Evolutionary conservation across 495 filamentous ascomycete species (phyloP), one percentile per base, ranked within the genome.

Genomic region (Talaromyces thailandensis): DNA sequence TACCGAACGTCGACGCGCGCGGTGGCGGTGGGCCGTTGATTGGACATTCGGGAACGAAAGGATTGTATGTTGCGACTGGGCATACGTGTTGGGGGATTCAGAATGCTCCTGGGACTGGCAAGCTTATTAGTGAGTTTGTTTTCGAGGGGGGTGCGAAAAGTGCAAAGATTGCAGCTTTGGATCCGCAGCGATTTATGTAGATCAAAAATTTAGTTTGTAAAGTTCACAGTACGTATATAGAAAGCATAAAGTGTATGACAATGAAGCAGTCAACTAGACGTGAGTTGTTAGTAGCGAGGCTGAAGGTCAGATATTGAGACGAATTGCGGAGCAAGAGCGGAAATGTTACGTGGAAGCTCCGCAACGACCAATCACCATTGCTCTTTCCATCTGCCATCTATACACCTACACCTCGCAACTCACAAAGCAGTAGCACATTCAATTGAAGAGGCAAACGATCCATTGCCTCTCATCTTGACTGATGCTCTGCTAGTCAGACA

Each of bases 11-110:
- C 26, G 79, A 79, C 63, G 81, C 80, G 53, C 79, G 83, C 1
- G 82, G 84, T 35, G 82, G 83, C 29, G 73, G 78, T 35, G 88
- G 87, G 2, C 94, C 94, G 31, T 72, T 97, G 29, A 82, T 98
- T 32, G 94, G 91, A 1, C 75, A 83, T 64, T 91, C 92, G 24
- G 81, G 84, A 4, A 83, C 87, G 1, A 84, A 86, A 24, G 92
- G 95, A 0, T 67, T 97, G 37, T 85, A 92, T 70, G 75, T 98
- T 64, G 94, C 95, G 2, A 81, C 90, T 6, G 94, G 94, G 12
- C 94, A 98, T 75, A 96, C 91, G 3, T 98, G 94, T 73, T 98
- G 94, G 94, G 93, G 93, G 16, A 96, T 98, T 57, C 93, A 97
- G 73, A 98, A 98, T 79, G 92, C 86, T 3, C 92, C 93, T 4